Percentiles rank a stretch among this genome's conserved stretches.
Evolutionary conservation across 805 yeast species (phyloP).

Genomic region (Wickerhamiella allomyrinae): DNA sequence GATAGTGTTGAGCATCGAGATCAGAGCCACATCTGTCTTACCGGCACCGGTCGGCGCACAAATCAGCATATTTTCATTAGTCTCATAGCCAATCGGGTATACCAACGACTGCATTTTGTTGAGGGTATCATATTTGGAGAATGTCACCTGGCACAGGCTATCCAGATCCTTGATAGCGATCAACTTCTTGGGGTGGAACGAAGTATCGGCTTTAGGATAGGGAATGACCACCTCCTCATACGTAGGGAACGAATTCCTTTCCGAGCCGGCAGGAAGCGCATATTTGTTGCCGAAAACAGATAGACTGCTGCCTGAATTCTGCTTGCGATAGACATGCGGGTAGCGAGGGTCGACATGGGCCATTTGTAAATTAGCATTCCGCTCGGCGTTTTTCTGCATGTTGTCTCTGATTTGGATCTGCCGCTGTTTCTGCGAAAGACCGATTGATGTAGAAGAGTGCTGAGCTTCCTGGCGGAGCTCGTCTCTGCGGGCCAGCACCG

Average conservation of each 20-base stretch:
- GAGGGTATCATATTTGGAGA: slow-evolving; percentile 58
- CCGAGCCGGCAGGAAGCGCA: slow-evolving; percentile 69
- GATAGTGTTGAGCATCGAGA: slow-evolving; percentile 66
- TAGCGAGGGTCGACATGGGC: slow-evolving; percentile 36
- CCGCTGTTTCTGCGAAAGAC: slow-evolving; percentile 9
- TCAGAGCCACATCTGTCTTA: slow-evolving; percentile 83
- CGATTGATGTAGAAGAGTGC: slow-evolving; percentile 19
- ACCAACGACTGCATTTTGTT: slow-evolving; percentile 86
- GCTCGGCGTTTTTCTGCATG: slow-evolving; percentile 10
- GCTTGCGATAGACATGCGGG: slow-evolving; percentile 75
- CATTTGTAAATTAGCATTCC: slow-evolving; percentile 15
- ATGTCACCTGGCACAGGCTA: slow-evolving; percentile 67
- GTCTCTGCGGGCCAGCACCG: slow-evolving; percentile 33
- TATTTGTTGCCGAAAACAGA: slow-evolving; percentile 71
- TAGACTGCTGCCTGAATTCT: slow-evolving; percentile 52
- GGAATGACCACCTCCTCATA: slow-evolving; percentile 83
- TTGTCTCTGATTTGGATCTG: slow-evolving; percentile 11
- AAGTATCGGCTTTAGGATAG: slow-evolving; percentile 22
- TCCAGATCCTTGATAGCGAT: slow-evolving; percentile 54
- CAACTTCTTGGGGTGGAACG: slow-evolving; percentile 31
- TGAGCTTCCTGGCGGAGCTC: slow-evolving; percentile 3
- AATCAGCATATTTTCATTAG: slow-evolving; percentile 87
- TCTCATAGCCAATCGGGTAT: slow-evolving; percentile 79
- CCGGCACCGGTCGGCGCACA: slow-evolving; percentile 99
- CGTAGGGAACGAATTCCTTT: slow-evolving; percentile 28